Base-by-base conservation (phyloP, 1,284 basidiomycete species). In the Boletellus deceptivus region DNA sequence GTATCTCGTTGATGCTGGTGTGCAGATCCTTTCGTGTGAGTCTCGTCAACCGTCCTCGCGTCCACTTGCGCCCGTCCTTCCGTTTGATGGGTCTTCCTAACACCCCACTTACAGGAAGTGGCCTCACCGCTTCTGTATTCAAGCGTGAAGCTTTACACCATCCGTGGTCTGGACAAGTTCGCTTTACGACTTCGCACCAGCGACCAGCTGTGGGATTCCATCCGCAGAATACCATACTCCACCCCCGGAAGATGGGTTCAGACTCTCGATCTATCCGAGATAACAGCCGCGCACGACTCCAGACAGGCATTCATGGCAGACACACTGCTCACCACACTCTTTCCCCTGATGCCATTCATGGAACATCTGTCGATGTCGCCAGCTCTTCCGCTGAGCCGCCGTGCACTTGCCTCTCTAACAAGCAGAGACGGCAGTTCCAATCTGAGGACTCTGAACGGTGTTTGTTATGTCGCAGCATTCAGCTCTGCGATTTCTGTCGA, bases 181-280 rank as follows among this genome's bases (percentile, higher is more conserved):
- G 73, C 80, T 9, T 56, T 70, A 22, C 75, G 73, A 22, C 74
- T 93, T 4, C 70, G 75, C 51, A 58, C 62, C 18, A 84, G 85
- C 17, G 91, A 94, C 57, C 75, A 82, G 59, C 80, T 79, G 61
- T 93, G 91, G 91, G 89, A 91, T 59, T 89, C 89, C 49, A 83
- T 93, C 53, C 80, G 89, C 47, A 78, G 90, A 39, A 91, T 91
- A 60, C 87, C 88, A 0, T 87, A 86, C 63, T 92, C 89, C 1
- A 77, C 84, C 0, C 91, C 91, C 1, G 91, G 91, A 24, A 79
- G 91, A 61, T 93, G 89, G 86, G 80, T 93, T 4, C 85, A 84
- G 48, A 68, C 68, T 6, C 73, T 94, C 22, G 84, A 93, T 64
- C 69, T 94, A 16, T 83, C 86, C 6, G 69, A 72, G 25, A 60